These are phyloP conservation scores for Lepiota venenata DNA, from an alignment of 768 basidiomycete genomes.

Conservation along the genomic window DNA sequence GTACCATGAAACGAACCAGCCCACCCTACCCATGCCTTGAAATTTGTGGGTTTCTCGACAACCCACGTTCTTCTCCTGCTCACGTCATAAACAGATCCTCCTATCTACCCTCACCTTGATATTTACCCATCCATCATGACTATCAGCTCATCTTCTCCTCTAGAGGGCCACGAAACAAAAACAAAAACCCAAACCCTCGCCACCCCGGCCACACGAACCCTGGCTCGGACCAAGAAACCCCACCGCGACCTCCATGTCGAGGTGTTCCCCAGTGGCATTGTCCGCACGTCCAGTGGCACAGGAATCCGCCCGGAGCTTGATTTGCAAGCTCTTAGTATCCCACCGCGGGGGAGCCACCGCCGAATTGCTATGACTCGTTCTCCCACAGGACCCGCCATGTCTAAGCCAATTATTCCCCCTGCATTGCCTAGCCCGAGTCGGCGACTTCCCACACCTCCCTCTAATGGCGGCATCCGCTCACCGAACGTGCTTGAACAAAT, in stretches of 20 bases:
- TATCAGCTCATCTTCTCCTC: too few relatives aligned
- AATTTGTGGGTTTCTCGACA: background rate
- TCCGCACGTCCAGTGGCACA: background rate
- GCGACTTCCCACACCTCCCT: background rate
- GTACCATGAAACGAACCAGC: background rate
- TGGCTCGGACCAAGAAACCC: background rate
- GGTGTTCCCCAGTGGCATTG: background rate
- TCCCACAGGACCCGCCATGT: conserved; percentile 8
- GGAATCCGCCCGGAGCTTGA: background rate
- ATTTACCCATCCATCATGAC: background rate
- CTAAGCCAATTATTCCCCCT: background rate
- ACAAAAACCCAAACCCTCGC: background rate
- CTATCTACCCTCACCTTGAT: conserved; percentile 1
- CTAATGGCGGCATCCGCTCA: background rate
- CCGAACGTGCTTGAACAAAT: conserved; percentile 4
- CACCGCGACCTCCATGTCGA: conserved; percentile 9
- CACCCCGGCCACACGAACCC: background rate
- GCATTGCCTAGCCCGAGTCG: conserved; percentile 3
- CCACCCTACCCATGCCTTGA: conserved; percentile 5
- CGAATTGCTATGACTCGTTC: conserved; percentile 6
- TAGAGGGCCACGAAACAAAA: background rate
- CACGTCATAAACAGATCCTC: background rate
- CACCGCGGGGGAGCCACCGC: background rate
- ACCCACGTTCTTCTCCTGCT: background rate
- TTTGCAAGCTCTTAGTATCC: background rate